Conservation (phyloP, 2,329 filamentous ascomycete species). For the Phyllosticta capitalensis region DNA sequence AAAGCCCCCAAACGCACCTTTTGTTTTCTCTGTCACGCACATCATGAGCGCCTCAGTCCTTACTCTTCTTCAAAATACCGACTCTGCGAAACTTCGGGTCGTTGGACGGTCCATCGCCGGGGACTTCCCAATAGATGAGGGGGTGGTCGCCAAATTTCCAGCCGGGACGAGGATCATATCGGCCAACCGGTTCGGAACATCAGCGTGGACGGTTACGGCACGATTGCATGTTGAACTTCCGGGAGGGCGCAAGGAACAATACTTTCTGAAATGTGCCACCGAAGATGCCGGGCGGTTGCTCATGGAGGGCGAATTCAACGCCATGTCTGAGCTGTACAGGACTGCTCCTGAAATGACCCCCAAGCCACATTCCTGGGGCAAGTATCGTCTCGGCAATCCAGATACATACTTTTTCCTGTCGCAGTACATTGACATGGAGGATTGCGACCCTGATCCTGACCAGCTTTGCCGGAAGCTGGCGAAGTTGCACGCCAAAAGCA, state of each 20-base stretch:
- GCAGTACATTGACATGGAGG: not conserved
- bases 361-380: not conserved
- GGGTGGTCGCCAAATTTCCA: not conserved
- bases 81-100: too few relatives aligned
- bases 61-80: not conserved
- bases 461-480: not conserved
- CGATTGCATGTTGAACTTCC: not conserved
- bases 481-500: not conserved
- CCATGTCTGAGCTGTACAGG: not conserved
- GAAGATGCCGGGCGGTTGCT: not conserved
- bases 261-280: slow-evolving; percentile 3
- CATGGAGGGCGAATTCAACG: slow-evolving; percentile 2
- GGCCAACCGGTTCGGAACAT: not conserved
- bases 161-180: not conserved
- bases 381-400: not conserved
- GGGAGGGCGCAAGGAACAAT: not conserved
- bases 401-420: not conserved
- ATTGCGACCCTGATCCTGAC: not conserved
- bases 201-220: slow-evolving; percentile 1
- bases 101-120: not conserved
- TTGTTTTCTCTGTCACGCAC: too few relatives aligned
- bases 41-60: not conserved
- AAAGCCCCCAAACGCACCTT: too few relatives aligned
- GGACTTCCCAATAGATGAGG: not conserved
- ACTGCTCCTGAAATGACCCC: not conserved